Base-by-base conservation (phyloP, 306 rosid genomes). In the Fragaria ananassa region DNA sequence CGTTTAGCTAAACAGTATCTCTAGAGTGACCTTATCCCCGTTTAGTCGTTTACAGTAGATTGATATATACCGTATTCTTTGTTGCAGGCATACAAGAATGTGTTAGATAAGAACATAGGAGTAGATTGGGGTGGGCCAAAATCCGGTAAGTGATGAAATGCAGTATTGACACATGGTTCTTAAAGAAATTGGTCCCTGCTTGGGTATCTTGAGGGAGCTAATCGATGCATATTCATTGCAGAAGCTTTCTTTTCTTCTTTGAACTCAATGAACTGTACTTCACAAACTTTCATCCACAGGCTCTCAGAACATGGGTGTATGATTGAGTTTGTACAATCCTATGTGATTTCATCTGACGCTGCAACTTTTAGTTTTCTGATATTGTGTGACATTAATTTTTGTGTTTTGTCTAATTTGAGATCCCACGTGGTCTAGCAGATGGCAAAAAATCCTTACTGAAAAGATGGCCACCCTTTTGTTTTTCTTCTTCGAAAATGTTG, bases 41-140 rank as follows among this genome's bases (percentile, higher is more conserved):
- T 39, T 39, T 35, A 35, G 29, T 21, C 64, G 25, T 53, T 79
- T 63, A 46, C 10, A 17, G 13, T 56, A 57, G n/a, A 27, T 34
- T 27, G 51, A 27, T 13, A 47, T 4, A 4, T 77, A 42, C 57
- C 0, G 10, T 80, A 29, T 70, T 76, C 34, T 78, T 49, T 81
- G 76, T 41, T 79, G 77, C 91, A 96, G 99, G 99, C 89, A 68
- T 92, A 83, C 83, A 89, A 80, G 87, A 91, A 85, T 44, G 97
- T 92, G 54, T 80, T 91, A 86, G 93, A 91, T 76, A 96, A 93
- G 84, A 89, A 87, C 74, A 74, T 93, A 87, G 96, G 96, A 81
- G 89, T 84, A 66, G 83, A 88, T 80, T 85, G 83, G 72, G 86
- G 82, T 75, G 85, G 85, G 85, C 89, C 82, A 78, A 85, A 87